phyloP scores from a whole-genome alignment of 1,284 basidiomycete genomes.

The Sanghuangporus weigelae region DNA sequence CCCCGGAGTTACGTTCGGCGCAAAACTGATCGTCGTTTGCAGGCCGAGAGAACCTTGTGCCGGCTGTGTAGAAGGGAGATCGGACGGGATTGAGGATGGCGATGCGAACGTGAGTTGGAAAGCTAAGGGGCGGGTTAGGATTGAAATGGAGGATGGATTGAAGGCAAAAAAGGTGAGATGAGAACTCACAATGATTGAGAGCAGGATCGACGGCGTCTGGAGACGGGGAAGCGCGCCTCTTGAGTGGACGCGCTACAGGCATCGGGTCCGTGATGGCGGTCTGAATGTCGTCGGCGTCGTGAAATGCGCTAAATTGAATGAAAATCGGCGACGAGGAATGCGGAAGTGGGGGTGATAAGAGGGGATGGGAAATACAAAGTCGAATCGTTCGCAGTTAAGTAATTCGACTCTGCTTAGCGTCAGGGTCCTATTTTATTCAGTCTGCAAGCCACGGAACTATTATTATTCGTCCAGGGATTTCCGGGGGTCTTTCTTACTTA shows the following conservation, averaged over 20 bases:
- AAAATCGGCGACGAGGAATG: background rate
- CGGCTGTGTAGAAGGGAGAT: background rate
- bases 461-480: background rate
- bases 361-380: conserved; percentile 1
- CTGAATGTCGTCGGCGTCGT: background rate
- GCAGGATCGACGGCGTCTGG: background rate
- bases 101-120: background rate
- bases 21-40: conserved; percentile 37
- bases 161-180: background rate
- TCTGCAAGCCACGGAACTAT: background rate
- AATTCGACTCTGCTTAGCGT: background rate
- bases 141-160: background rate
- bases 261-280: background rate
- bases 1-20: conserved; percentile 52
- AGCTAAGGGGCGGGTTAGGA: background rate
- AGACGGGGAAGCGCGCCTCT: background rate
- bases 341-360: conserved; percentile 1
- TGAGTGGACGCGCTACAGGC: background rate
- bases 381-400: background rate
- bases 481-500: background rate
- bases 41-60: conserved; percentile 24
- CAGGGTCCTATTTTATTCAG: background rate
- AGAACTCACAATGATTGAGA: background rate
- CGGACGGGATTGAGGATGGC: background rate
- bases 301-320: background rate